phyloP scores from a whole-genome alignment of 306 rosid species.

The Rubus idaeus region DNA sequence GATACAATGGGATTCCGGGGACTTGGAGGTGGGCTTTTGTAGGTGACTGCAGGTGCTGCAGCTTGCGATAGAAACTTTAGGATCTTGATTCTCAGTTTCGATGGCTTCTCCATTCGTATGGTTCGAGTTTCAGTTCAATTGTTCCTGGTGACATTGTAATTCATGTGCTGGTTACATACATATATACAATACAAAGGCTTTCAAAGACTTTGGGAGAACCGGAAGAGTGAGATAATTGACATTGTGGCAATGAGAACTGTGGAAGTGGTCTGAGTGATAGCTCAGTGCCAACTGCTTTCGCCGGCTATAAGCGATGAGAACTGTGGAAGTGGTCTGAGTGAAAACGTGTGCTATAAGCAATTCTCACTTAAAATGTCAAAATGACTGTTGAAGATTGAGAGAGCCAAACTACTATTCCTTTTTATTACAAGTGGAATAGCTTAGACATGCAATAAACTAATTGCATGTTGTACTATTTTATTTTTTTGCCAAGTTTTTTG shows the following conservation, averaged over 20 bases:
- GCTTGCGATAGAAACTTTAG: conserved; percentile 44
- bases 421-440: no score
- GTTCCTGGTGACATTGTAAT: not conserved
- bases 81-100: conserved; percentile 24
- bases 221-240: not conserved
- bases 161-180: not conserved
- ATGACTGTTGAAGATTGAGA: no score
- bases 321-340: not conserved
- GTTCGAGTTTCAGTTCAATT: not conserved
- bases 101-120: conserved; percentile 39
- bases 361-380: no score
- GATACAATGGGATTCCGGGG: conserved; percentile 33
- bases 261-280: not conserved
- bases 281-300: not conserved
- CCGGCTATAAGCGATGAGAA: not conserved
- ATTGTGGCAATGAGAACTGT: not conserved
- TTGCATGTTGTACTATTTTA: no score
- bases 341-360: not conserved
- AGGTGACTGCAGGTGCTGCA: conserved; percentile 19
- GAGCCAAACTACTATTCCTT: no score
- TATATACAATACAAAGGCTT: not conserved
- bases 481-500: no score
- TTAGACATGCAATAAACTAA: no score
- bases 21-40: conserved; percentile 38
- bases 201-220: not conserved